These are phyloP conservation scores for Leptodontidium sp. DNA, from an alignment of 2,329 filamentous ascomycete genomes.

Conservation along the genomic window DNA sequence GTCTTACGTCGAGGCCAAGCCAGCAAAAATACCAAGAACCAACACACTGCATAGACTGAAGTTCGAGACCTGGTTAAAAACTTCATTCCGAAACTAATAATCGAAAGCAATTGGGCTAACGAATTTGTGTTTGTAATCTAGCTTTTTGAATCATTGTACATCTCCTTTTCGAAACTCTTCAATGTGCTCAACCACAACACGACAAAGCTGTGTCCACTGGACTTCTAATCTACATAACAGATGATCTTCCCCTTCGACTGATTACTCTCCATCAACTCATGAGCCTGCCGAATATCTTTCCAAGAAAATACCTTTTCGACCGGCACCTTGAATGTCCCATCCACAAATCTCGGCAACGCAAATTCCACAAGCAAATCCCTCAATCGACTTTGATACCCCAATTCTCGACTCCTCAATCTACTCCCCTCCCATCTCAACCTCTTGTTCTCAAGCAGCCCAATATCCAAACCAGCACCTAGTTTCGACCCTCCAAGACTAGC, in stretches of 20 bases:
- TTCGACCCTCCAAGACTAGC: slow-evolving; percentile 76
- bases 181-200: no score
- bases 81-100: no score
- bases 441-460: slow-evolving; percentile 77
- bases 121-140: no score
- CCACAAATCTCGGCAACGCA: slow-evolving; percentile 69
- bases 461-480: slow-evolving; percentile 73
- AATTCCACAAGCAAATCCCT: slow-evolving; percentile 75
- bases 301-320: slow-evolving; percentile 85
- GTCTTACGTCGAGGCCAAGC: no score
- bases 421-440: slow-evolving; percentile 83
- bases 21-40: no score
- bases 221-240: slow-evolving; percentile 49
- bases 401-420: slow-evolving; percentile 80
- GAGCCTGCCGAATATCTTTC: slow-evolving; percentile 77
- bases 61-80: no score
- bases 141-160: no score
- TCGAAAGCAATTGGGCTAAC: no score
- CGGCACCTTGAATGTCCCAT: slow-evolving; percentile 77
- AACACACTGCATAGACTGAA: no score
- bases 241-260: slow-evolving; percentile 77
- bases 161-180: no score
- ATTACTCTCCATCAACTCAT: slow-evolving; percentile 76
- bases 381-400: slow-evolving; percentile 79
- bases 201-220: no score